These are phyloP conservation scores for Saprolegnia diclina DNA, from an alignment of 352 stramenopile species.

Conservation along the genomic window DNA sequence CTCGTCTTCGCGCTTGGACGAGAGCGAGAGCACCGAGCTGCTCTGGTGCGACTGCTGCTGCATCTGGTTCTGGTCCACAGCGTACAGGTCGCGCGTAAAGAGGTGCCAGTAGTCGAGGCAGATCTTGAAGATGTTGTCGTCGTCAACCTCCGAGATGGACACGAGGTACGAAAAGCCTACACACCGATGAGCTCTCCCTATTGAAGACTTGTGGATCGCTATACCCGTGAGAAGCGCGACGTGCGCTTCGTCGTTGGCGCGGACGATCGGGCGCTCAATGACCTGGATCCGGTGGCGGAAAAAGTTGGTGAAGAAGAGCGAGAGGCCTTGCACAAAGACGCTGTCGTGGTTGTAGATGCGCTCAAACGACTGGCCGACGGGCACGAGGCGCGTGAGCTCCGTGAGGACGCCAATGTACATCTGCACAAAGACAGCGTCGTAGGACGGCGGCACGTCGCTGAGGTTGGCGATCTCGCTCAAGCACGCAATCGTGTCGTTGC, in stretches of 20 bases:
- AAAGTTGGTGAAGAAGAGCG: constrained; percentile 96
- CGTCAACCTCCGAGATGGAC: constrained; percentile 86
- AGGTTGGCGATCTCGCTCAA: constrained; percentile 97
- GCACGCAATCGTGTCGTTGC: constrained; percentile 97
- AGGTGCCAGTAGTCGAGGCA: constrained; percentile 98
- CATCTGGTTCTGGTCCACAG: constrained; percentile 77
- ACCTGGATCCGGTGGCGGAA: constrained; percentile 92
- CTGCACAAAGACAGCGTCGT: constrained; percentile 92
- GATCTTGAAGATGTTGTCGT: constrained; percentile 98
- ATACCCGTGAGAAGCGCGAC: constrained; percentile 82
- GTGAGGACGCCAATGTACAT: constrained; percentile 94
- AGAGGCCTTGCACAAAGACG: constrained; percentile 95
- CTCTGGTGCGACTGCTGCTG: neutral
- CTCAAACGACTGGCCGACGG: constrained; percentile 88
- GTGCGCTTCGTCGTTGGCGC: constrained; percentile 80
- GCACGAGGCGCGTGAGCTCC: constrained; percentile 88
- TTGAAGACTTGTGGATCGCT: constrained; percentile 61
- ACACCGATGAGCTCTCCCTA: constrained; percentile 31
- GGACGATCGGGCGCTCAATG: constrained; percentile 85
- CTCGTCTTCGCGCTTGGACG: constrained; percentile 25
- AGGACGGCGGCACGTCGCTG: constrained; percentile 87
- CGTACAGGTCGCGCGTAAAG: constrained; percentile 95
- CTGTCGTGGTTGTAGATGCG: constrained; percentile 92
- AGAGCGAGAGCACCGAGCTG: constrained; percentile 53
- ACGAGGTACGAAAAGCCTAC: constrained; percentile 91